phyloP scores from a whole-genome alignment of 768 basidiomycete genomes.

The Tubosaeta sp. region DNA sequence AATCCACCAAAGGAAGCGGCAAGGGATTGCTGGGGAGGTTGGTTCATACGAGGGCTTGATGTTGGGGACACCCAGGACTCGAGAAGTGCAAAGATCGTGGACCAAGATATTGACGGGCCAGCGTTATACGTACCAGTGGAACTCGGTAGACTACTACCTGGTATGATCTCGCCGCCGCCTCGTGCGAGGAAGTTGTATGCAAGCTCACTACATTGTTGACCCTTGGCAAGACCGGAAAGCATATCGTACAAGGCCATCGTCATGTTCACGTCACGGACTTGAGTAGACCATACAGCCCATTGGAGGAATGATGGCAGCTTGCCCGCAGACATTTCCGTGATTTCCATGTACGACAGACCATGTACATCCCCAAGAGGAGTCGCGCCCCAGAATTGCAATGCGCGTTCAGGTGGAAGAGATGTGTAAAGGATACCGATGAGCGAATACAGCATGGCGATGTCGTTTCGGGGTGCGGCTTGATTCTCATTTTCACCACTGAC shows the following conservation, averaged over 20 bases:
- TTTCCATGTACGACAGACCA: conserved; percentile 51
- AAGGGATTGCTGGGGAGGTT: conserved; percentile 41
- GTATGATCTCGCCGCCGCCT: conserved; percentile 65
- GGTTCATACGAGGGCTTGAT: conserved; percentile 41
- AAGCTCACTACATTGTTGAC: conserved; percentile 79
- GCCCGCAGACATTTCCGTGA: conserved; percentile 55
- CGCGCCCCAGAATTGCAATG: conserved; percentile 84
- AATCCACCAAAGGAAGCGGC: conserved; percentile 28
- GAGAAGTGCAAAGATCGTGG: conserved; percentile 65
- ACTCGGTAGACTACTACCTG: conserved; percentile 49
- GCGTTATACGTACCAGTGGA: conserved; percentile 35
- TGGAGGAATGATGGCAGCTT: conserved; percentile 75
- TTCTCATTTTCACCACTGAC: conserved; percentile 39
- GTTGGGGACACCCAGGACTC: conserved; percentile 69
- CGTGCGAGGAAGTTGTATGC: conserved; percentile 86
- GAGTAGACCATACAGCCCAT: conserved; percentile 87
- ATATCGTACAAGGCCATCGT: conserved; percentile 83
- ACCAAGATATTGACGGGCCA: conserved; percentile 72
- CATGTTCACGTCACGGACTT: conserved; percentile 67
- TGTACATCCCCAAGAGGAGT: conserved; percentile 41
- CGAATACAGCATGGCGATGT: conserved; percentile 79
- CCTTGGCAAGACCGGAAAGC: conserved; percentile 79
- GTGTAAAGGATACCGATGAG: conserved; percentile 81
- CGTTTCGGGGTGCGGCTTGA: conserved; percentile 62
- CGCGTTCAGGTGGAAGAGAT: conserved; percentile 67